These are phyloP conservation scores for Stenocarpella maydis DNA, from an alignment of 2,329 filamentous ascomycete genomes.

Conservation along the genomic window DNA sequence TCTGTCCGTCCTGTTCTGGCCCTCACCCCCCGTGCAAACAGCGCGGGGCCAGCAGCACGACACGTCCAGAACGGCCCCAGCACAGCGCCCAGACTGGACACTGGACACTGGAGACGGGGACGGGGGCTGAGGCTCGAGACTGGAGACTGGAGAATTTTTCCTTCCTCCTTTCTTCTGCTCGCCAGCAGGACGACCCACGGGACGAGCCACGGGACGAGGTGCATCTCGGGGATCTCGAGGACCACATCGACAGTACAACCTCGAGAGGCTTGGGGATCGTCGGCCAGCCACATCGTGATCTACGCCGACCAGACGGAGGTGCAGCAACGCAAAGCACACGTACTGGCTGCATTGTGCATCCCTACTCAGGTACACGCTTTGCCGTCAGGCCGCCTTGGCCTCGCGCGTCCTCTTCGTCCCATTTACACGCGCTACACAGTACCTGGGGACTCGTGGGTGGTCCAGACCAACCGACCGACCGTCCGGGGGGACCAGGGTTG, in stretches of 20 bases:
- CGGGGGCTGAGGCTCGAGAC: too few species aligned
- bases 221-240: constrained; percentile 16
- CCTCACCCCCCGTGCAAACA: neutral
- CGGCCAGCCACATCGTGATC: constrained; percentile 26
- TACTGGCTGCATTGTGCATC: constrained; percentile 26
- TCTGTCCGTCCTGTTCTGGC: neutral
- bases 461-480: constrained; percentile 23
- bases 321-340: constrained; percentile 21
- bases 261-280: constrained; percentile 20
- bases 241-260: constrained; percentile 15
- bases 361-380: constrained; percentile 21
- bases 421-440: neutral
- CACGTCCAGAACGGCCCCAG: constrained; percentile 4
- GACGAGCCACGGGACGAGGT: neutral
- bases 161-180: neutral
- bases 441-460: constrained; percentile 5
- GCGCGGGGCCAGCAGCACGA: neutral
- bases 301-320: constrained; percentile 10
- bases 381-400: constrained; percentile 11
- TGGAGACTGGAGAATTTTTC: neutral
- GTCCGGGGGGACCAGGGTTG: constrained; percentile 24
- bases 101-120: neutral
- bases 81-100: neutral
- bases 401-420: neutral
- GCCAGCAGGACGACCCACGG: neutral